Evolutionary conservation across 805 yeast species (phyloP).

Genomic region (Isabelozyma gotoi): DNA sequence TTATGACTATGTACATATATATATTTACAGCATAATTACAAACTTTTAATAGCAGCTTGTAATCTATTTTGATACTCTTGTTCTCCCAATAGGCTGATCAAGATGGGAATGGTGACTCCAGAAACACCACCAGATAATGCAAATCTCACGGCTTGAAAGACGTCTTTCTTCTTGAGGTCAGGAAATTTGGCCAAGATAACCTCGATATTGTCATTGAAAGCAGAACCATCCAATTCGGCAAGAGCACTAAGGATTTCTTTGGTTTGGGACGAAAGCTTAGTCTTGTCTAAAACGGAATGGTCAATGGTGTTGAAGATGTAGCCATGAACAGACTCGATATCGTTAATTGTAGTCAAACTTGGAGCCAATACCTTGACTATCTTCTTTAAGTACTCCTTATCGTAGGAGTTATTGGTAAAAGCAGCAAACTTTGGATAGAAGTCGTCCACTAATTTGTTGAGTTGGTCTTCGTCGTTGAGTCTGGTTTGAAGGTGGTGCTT

Average conservation of each 20-base stretch:
- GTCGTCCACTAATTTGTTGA: constrained; percentile 36
- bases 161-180: constrained; percentile 30
- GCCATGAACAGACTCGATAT: constrained; percentile 45
- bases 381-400: constrained; percentile 20
- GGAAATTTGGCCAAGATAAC: constrained; percentile 3
- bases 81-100: constrained; percentile 56
- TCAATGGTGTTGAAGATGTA: constrained; percentile 48
- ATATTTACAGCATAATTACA: background rate
- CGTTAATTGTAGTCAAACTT: constrained; percentile 52
- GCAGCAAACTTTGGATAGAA: constrained; percentile 17
- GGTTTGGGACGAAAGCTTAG: constrained; percentile 12
- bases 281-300: constrained; percentile 18
- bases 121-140: constrained; percentile 70
- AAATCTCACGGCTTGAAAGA: constrained; percentile 61
- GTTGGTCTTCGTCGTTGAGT: constrained; percentile 35
- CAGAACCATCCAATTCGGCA: constrained; percentile 5
- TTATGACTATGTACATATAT: background rate
- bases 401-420: constrained; percentile 10
- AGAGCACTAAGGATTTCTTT: constrained; percentile 14
- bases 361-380: constrained; percentile 48
- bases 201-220: constrained; percentile 12
- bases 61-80: constrained; percentile 30
- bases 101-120: constrained; percentile 64
- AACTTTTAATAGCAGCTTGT: constrained; percentile 8
- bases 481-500: constrained; percentile 57